A percentile compares a stretch with the other conserved stretches of the same genome.
Conservation (phyloP, 2,329 filamentous ascomycete genomes). For the Diaporthe sp. region DNA sequence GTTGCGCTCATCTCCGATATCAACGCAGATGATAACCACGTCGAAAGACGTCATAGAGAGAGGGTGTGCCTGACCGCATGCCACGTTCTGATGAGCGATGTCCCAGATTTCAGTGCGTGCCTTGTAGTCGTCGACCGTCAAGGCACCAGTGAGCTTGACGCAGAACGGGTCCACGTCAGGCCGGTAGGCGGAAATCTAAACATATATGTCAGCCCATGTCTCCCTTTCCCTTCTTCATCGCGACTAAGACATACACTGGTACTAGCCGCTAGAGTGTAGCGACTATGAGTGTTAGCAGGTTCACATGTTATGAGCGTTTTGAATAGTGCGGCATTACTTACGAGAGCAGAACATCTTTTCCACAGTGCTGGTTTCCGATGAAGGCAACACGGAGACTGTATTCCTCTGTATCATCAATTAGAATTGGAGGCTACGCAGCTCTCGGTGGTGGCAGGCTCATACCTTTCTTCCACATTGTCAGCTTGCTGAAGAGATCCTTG, state of each 20-base stretch:
- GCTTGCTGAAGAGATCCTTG: slow-evolving; percentile 22
- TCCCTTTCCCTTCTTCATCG: too few species aligned
- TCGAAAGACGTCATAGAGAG: slow-evolving; percentile 46
- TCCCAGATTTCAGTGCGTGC: slow-evolving; percentile 45
- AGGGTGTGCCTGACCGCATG: slow-evolving; percentile 23
- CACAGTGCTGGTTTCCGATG: slow-evolving; percentile 18
- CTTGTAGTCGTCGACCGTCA: slow-evolving; percentile 24
- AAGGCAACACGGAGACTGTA: background rate
- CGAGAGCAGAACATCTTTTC: slow-evolving; percentile 5
- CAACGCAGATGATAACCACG: slow-evolving; percentile 54
- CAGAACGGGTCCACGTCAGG: background rate
- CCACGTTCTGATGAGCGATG: slow-evolving; percentile 40
- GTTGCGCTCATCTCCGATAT: slow-evolving; percentile 47
- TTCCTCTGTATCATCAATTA: background rate
- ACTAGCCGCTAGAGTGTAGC: background rate
- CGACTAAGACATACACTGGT: background rate
- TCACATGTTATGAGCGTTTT: background rate
- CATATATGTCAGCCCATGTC: background rate
- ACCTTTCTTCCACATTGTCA: background rate
- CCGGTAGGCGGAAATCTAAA: background rate
- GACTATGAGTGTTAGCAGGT: background rate
- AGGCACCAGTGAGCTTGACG: background rate
- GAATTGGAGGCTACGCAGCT: background rate
- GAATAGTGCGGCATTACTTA: background rate
- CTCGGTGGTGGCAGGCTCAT: background rate